Evolutionary conservation across 2,329 filamentous ascomycete genomes (phyloP).

Genomic region (Trichophyton simii): DNA sequence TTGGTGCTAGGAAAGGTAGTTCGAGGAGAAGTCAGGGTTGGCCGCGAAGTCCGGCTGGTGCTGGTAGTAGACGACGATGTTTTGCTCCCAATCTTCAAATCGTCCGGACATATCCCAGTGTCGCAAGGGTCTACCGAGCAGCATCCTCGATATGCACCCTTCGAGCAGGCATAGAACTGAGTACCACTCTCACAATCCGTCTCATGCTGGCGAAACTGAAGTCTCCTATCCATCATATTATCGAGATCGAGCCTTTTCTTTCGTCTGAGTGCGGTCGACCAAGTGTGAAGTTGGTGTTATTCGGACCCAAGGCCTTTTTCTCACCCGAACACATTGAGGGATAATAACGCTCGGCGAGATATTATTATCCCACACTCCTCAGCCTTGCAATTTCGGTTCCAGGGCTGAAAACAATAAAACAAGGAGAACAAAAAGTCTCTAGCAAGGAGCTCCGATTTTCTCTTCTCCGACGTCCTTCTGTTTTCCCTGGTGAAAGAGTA

Average conservation of each 20-base stretch:
- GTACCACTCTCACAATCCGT: not conserved
- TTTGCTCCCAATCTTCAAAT: not conserved
- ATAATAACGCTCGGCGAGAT: not conserved
- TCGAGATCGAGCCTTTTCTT: not conserved
- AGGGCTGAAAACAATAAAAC: not conserved
- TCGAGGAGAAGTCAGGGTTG: not conserved
- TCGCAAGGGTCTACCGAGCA: constrained; percentile 11
- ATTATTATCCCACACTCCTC: not conserved
- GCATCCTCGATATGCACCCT: constrained; percentile 11
- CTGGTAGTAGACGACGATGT: not conserved
- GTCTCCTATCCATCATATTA: not conserved
- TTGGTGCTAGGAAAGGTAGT: not conserved
- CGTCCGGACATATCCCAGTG: constrained; percentile 3
- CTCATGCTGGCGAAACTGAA: not conserved
- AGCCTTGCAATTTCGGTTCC: not conserved
- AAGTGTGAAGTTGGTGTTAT: not conserved
- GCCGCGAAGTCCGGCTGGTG: not conserved
- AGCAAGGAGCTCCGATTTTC: not conserved
- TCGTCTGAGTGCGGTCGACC: not conserved
- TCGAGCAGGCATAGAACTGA: constrained; percentile 9
- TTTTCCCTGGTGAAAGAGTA: not conserved
- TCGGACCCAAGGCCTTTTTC: not conserved
- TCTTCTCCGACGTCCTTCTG: too few species aligned
- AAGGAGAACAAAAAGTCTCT: not conserved
- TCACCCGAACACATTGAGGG: not conserved